Evolutionary conservation across 768 basidiomycete genomes (phyloP), one percentile per base, ranked within the genome.

Genomic region (Terana coerulea): DNA sequence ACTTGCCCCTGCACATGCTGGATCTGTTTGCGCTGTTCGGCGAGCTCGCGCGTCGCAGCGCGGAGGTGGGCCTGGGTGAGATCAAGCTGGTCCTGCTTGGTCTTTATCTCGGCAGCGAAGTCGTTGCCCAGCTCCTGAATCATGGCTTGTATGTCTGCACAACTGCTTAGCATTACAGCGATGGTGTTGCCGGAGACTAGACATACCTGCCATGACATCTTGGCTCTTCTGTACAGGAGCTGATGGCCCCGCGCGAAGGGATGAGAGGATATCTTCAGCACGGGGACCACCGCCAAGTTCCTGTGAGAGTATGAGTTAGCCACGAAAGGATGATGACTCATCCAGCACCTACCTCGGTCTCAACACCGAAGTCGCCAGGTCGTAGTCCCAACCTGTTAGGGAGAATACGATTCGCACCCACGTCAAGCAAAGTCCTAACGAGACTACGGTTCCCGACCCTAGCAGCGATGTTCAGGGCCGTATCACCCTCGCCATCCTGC

Each of bases 401-500:
- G 54, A 91, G 74, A 60, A 82, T 78, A 58, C 88, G 82, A 67
- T 98, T 95, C 5, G 95, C 97, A 11, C 93, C 94, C 7, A 93
- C 90, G 61, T 97, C 95, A 53, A 99, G 61, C 59, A 98, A 68
- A 3, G 91, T 86, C 60, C 87, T 76, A 12, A 98, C 93, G 53
- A 98, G 66, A 54, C 86, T 85, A 55, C 88, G 76, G 66, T 93
- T 97, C 1, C 97, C 97, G 1, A 98, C 88, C 50, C 95, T 72
- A 0, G 95, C 95, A 12, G 95, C 92, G 60, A 98, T 90, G 70
- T 97, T 97, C 61, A 99, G 67, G 6, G 92, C 92, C 0, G 95
- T 98, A 64, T 99, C 97, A 0, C 95, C 97, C 65, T 98, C 87
- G 58, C 90, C 84, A 63, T 99, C 97, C 68, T 92, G 91, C 35